Base-by-base conservation (phyloP, 257 asterid genomes). In the Solanum microdontum region DNA sequence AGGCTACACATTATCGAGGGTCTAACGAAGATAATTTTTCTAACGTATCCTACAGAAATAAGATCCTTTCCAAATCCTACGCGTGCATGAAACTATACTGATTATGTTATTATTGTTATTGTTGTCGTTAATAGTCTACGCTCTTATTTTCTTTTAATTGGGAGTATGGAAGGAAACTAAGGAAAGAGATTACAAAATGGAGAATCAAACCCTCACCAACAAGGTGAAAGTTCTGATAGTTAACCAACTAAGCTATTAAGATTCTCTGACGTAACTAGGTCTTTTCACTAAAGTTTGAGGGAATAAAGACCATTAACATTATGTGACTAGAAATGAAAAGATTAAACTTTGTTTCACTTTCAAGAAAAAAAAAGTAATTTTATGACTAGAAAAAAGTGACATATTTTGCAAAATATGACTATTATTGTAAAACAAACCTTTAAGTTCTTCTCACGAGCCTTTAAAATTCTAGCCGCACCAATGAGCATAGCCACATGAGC, bases 401-500 rank as follows among this genome's bases (percentile, higher is more conserved):
- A 64, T 64, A 64, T 64, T 2, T 64, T 11, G 72, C 72, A n/a
- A 64, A 69, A 28, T 3, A n/a, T n/a, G 48, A 40, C 26, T 75
- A 66, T 11, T 11, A 14, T n/a, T 37, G 68, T n/a, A 69, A 15
- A 69, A 87, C 89, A 8, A 84, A 7, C 98, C 96, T 94, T 90
- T 85, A 94, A 88, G 37, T 90, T 89, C 5, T 83, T 77, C 89
- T 94, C 89, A 7, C 96, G 92, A 28, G 93, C 90, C 89, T 94
- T 93, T 70, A 94, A 87, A 83, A 93, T 94, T 86, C 88, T 90
- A 8, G 98, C 95, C 0, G 96, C 98, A 15, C 98, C 98, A 1
- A 93, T 24, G 39, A 94, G 96, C 98, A 94, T 94, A 15, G 98
- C 93, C 76, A 92, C 95, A 13, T 94, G 98, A 23, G 95, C 98